phyloP scores from a whole-genome alignment of 2,329 filamentous ascomycete species.

The Apiospora marii region DNA sequence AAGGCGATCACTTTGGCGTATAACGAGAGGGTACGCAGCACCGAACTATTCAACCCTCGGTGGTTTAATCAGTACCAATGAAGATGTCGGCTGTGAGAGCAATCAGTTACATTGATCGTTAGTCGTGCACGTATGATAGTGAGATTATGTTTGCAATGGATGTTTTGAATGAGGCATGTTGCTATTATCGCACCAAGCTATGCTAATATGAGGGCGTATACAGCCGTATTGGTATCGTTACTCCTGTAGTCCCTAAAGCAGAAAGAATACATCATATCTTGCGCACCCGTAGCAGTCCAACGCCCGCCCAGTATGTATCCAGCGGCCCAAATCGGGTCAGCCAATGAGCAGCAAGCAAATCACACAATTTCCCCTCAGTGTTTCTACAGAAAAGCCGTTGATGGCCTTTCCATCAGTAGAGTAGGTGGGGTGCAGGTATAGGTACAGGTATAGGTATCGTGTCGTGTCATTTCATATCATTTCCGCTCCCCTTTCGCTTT shows the following conservation, averaged over 20 bases:
- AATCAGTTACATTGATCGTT: no score
- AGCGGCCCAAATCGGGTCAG: conserved; percentile 13
- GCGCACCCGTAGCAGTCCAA: conserved; percentile 9
- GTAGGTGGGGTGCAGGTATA: neutral
- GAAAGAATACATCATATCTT: neutral
- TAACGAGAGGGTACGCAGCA: neutral
- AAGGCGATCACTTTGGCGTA: no score
- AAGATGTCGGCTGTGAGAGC: no score
- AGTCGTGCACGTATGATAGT: no score
- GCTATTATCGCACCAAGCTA: neutral
- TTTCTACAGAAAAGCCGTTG: neutral
- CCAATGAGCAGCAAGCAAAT: conserved; percentile 1
- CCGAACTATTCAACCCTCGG: no score
- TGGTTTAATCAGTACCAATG: no score
- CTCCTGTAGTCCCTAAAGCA: conserved; percentile 7
- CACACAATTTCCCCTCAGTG: neutral
- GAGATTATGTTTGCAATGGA: neutral
- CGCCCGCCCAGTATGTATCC: neutral
- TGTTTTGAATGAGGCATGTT: neutral
- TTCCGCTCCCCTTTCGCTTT: neutral
- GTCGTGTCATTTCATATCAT: neutral
- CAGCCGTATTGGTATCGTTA: conserved; percentile 15
- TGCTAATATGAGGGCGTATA: conserved; percentile 2
- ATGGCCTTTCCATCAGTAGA: neutral
- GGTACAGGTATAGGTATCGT: neutral